Base-by-base conservation (phyloP, 768 basidiomycete genomes). In the Gyrodon lividus region DNA sequence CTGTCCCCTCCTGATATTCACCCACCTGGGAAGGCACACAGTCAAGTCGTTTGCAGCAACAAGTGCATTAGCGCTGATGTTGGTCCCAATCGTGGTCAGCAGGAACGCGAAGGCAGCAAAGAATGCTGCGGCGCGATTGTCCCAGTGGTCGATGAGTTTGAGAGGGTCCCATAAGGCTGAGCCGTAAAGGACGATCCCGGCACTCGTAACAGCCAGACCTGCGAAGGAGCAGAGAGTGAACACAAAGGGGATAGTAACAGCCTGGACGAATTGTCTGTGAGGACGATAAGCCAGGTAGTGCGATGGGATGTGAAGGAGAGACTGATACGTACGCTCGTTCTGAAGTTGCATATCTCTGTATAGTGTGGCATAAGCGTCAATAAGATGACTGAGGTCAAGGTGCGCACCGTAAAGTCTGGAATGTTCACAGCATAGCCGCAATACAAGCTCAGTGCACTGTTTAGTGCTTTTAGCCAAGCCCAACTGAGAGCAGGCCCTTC, bases 1-100 rank as follows among this genome's bases (percentile, higher is more conserved):
- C 61, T 85, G 84, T 1, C 93, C 93, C 9, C 92, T 77, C 46
- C 81, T 77, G 55, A 93, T 89, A 63, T 94, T 89, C 70, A 95
- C 80, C 55, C 79, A 94, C 50, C 77, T 75, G 24, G 89, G 92
- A 61, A 77, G 81, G 35, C 89, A 71, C n/a, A 82, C 90, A 3
- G 84, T 88, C 73, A 93, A 81, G 64, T 95, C 92, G 62, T 93
- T 94, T 5, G 87, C 91, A 3, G 90, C 87, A 19, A 76, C 74
- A 43, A 84, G 74, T 6, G 80, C 80, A 68, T 86, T 86, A 10
- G 84, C 83, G 14, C 81, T 80, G 55, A 82, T 74, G 49, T 79
- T 79, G 46, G 73, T 74, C 24, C 69, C 71, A 9, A 59, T 50
- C 1, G 61, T 69, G 9, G 65, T 46, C 28, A 64, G 56, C 33